phyloP scores from a whole-genome alignment of 1,284 basidiomycete genomes.

The Xerocomus nothofagi region DNA sequence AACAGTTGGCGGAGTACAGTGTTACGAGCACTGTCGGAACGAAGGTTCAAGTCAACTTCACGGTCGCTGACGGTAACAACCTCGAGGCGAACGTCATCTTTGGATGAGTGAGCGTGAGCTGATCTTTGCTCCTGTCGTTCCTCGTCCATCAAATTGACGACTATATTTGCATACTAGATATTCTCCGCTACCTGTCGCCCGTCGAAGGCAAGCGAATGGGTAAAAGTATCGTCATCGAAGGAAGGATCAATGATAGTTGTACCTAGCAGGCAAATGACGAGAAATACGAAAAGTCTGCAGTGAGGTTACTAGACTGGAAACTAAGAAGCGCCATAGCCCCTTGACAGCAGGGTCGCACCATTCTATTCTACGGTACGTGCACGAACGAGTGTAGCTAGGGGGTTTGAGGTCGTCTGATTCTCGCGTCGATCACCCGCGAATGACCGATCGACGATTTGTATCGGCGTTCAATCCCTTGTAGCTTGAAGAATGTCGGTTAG shows the following conservation, averaged over 20 bases:
- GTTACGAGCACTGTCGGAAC: slow-evolving; percentile 7
- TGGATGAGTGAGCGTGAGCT: slow-evolving; percentile 11
- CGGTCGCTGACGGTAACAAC: neutral
- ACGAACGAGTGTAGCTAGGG: too few relatives aligned
- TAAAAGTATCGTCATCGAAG: neutral
- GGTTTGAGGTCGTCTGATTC: too few relatives aligned
- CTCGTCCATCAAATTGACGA: neutral
- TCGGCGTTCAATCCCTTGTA: too few relatives aligned
- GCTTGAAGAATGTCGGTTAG: too few relatives aligned
- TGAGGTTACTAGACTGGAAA: neutral
- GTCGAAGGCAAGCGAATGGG: neutral
- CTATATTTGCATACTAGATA: neutral
- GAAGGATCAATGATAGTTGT: neutral
- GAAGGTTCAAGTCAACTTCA: slow-evolving; percentile 5
- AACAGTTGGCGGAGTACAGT: slow-evolving; percentile 14
- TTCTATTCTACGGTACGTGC: too few relatives aligned
- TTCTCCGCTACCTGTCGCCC: neutral
- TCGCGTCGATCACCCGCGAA: too few relatives aligned
- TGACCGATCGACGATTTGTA: too few relatives aligned
- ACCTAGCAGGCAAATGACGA: neutral
- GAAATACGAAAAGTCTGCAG: neutral
- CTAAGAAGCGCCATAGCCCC: too few relatives aligned
- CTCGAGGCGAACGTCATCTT: slow-evolving; percentile 13
- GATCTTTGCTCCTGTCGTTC: too few relatives aligned
- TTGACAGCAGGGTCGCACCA: too few relatives aligned